Evolutionary conservation across 1,139 yeast species (phyloP), one percentile per base, ranked within the genome.

Genomic region (Ogataea hybrid): DNA sequence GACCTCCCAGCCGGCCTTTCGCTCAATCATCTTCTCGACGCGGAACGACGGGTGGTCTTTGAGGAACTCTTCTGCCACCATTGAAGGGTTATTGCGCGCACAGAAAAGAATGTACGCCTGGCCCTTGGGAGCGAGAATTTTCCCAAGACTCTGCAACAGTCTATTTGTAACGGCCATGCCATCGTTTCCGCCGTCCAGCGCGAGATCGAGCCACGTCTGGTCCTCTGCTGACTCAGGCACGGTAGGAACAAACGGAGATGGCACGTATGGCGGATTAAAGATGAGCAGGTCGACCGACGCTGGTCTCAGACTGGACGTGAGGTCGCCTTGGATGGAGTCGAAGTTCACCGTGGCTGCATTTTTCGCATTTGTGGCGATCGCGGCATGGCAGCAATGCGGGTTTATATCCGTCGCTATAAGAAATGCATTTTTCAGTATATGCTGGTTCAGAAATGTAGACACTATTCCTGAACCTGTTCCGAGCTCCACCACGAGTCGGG

Each of bases 1-100:
- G n/a, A 85, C 92, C 62, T 92, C 98, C 96, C 97, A 88, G 0
- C 97, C 97, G 0, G 97, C 96, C 55, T 85, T 86, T 42, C 96
- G 70, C 40, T 72, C 69, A 7, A 79, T 71, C 2, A 85, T 68
- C 17, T 64, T 52, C 5, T 68, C 67, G 0, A 75, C 79, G 0
- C 82, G 81, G 11, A 56, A 53, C 20, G 50, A 51, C 0, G 21
- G 17, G 32, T 49, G 37, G 3, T 30, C 8, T 3, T 29, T 11
- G 21, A 54, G 46, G 83, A 88, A 81, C 6, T 39, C 35, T 10
- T 58, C 51, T 0, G 73, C 73, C 1, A 89, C 86, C 4, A 59
- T 48, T 5, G 75, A 77, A 0, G 97, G 97, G 31, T 80, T 75
- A 59, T 92, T 92, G 48, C 96, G 68, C 9, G 95, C 95, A 61